Evolutionary conservation across 257 asterid genomes (phyloP), one percentile per base, ranked within the genome.

Genomic region (Fraxinus pennsylvanica): DNA sequence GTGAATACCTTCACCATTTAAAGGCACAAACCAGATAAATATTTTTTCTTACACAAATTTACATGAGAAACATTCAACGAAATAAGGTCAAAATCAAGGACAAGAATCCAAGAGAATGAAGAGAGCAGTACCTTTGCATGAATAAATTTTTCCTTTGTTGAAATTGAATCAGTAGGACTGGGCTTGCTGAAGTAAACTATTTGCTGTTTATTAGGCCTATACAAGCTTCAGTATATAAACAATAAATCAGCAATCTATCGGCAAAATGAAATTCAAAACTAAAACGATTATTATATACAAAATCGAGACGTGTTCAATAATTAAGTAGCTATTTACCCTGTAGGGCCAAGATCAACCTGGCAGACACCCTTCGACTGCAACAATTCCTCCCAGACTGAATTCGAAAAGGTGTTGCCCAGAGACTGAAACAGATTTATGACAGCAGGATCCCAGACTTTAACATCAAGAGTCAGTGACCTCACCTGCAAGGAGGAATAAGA

Each of bases 381-480:
- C 77, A 89, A 78, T 80, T 91, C 97, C 85, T 96, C 99, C 99
- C 99, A 96, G 39, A 96, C 89, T 33, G 97, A 91, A 85, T 96
- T 96, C 41, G 95, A 97, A 68, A 89, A 92, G 25, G 92, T 84
- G 85, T 96, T 96, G 35, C 99, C 99, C 85, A 94, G 83, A 72
- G 98, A 90, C 85, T 92, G 98, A 87, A 96, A 96, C 83, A 96
- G 89, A 81, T 85, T 85, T 81, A 96, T 83, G 63, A 96, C 99
- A 59, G 99, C 91, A 6, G 97, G 97, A 86, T 96, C 99, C 99
- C 99, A 96, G 5, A 92, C 96, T 90, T 89, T 96, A 74, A 96
- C 97, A 82, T 96, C 99, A 50, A 96, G 99, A 70, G 98, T 96
- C 81, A 96, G 86, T 41, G 99, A 96, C 84, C 99, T 90, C 74